Evolutionary conservation across 1,284 basidiomycete species (phyloP), one percentile per base, ranked within the genome.

Genomic region (Trametes polyzona): DNA sequence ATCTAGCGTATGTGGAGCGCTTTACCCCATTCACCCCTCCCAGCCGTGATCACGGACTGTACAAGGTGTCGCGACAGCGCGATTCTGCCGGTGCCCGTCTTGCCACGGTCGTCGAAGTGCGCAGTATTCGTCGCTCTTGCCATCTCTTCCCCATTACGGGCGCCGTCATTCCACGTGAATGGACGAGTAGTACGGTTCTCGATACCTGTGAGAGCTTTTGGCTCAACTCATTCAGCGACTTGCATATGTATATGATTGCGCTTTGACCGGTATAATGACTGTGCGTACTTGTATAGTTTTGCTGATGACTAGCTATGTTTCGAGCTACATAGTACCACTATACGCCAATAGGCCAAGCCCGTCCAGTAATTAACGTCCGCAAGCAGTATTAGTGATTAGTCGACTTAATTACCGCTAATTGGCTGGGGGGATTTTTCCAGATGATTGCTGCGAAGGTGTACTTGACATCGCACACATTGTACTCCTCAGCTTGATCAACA

Each of bases 1-100:
- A 67, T 40, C 59, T 74, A 10, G 73, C 67, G 1, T 74, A 73
- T 46, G 55, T 74, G 10, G 70, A 74, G 49, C 74, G 72, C 71
- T 73, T 69, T 52, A 63, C 68, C 3, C 52, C 59, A 8, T 66
- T 74, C 51, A 35, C 44, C 1, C 19, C 11, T 0, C 42, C 62
- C 2, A 43, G 63, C 11, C 12, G 35, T 17, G 23, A 27, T 9
- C 62, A 65, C 35, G 48, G 50, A 1, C 24, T 68, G 39, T 65
- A 62, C 53, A 50, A 57, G 32, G 41, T 74, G 6, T 44, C 47
- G 7, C 61, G 61, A 4, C 26, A 53, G 8, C 36, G 62, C 2
- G 42, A 48, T 9, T 39, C 12, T 6, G 14, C 61, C 19, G 67
- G 65, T 16, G 41, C 47, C 3, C 50, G 62, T 4, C 36, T 64